Evolutionary conservation across 176 grass and related monocot genomes (phyloP), one percentile per base, ranked within the genome.

Genomic region (Panicum miliaceum): DNA sequence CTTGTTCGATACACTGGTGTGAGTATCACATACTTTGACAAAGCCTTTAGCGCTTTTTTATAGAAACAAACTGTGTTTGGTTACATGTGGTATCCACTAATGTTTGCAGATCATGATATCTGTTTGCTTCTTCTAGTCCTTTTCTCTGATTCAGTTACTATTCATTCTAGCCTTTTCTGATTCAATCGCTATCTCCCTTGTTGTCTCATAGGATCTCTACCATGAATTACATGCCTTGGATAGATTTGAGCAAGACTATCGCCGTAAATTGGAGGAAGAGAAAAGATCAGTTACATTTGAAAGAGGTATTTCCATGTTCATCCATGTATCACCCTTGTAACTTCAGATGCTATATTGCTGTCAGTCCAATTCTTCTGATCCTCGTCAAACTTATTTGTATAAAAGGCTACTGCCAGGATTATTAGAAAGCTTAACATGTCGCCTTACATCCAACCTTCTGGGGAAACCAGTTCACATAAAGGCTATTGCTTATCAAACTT

Each of bases 231-330:
- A 91, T 40, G 89, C 86, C 12, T 47, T 94, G 38, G 92, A 91
- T 74, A 94, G 80, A 84, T 94, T 91, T 27, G 89, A 91, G 68
- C 92, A 89, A 91, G 92, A 94, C 75, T 94, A 94, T 80, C 80
- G 50, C 25, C 76, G 86, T 10, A 94, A 94, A 86, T 62, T 89
- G 64, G 86, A 94, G 71, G 89, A 94, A 70, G 88, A 86, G 65
- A 88, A 89, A 88, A 89, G 84, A 34, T 91, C 86, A 59, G 86
- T 86, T 78, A 43, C 48, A 50, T 83, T 66, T 94, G 80, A 94
- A 91, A 86, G 83, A 89, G 92, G 92, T 94, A 86, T 12, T 47
- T 51, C 36, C 53, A 40, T 91, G 7, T 73, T 78, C 40, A 62
- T 77, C 36, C 42, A 63, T 69, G 37, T 41, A 45, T 85, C 41